Evolutionary conservation across 2,329 filamentous ascomycete genomes (phyloP).

Genomic region (Ophioceras dolichostomum): DNA sequence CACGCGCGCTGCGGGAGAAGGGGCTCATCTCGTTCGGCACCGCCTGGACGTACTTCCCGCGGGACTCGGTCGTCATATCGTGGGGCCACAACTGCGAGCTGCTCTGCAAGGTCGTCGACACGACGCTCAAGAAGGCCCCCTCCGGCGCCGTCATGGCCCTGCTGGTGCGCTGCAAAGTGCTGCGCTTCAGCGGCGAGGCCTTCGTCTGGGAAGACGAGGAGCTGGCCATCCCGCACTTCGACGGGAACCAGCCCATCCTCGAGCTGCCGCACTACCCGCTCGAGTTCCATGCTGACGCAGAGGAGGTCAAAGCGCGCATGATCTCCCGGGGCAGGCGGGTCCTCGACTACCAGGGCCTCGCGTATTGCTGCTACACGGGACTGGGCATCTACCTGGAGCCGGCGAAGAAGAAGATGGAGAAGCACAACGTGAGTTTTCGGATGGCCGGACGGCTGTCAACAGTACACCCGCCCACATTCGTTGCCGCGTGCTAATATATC

Average conservation of each 20-base stretch:
- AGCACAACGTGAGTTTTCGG: slow-evolving; percentile 18
- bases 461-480: no score
- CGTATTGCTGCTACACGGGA: slow-evolving; percentile 27
- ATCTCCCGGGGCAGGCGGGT: slow-evolving; percentile 22
- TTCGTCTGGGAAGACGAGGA: slow-evolving; percentile 26
- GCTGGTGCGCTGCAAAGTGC: slow-evolving; percentile 17
- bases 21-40: slow-evolving; percentile 26
- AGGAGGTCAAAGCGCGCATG: slow-evolving; percentile 16
- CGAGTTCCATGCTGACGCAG: slow-evolving; percentile 17
- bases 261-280: slow-evolving; percentile 25
- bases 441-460: no score
- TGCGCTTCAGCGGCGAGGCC: slow-evolving; percentile 24
- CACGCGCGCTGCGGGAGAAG: slow-evolving; percentile 20
- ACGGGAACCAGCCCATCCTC: slow-evolving; percentile 26
- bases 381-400: slow-evolving; percentile 18
- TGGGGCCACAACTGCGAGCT: slow-evolving; percentile 25
- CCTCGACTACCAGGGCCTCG: slow-evolving; percentile 27
- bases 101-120: slow-evolving; percentile 24
- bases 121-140: slow-evolving; percentile 14
- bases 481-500: no score
- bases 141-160: slow-evolving; percentile 8
- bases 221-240: slow-evolving; percentile 19
- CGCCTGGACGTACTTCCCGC: slow-evolving; percentile 32
- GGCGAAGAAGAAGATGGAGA: slow-evolving; percentile 9
- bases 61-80: slow-evolving; percentile 23